phyloP scores from a whole-genome alignment of 768 basidiomycete genomes.

The Thelephora ganbajun region DNA sequence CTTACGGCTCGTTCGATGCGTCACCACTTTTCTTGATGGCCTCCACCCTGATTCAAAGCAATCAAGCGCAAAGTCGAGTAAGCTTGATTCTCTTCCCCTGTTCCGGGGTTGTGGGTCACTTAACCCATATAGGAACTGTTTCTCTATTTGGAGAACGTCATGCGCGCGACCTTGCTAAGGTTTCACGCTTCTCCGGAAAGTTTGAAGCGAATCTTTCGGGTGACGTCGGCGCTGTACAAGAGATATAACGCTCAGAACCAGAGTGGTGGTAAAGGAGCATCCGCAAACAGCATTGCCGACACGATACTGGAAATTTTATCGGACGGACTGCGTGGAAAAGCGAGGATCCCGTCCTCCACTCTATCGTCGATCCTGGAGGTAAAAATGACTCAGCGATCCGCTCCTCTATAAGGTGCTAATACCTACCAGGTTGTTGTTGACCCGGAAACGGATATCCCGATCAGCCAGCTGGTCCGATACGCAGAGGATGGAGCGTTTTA shows the following conservation, averaged over 20 bases:
- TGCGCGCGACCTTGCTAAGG: conserved; percentile 39
- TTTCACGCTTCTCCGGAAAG: conserved; percentile 28
- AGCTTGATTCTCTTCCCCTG: conserved; percentile 7
- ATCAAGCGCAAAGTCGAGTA: conserved; percentile 44
- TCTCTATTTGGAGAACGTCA: conserved; percentile 40
- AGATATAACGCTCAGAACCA: conserved; percentile 1
- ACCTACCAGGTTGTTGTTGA: conserved; percentile 4
- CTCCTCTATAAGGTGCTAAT: neutral
- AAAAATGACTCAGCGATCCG: conserved; percentile 1
- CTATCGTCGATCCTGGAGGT: conserved; percentile 28
- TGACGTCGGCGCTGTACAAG: conserved; percentile 30
- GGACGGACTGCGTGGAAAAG: conserved; percentile 11
- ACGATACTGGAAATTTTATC: conserved; percentile 11
- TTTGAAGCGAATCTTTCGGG: conserved; percentile 34
- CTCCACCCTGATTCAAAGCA: conserved; percentile 40
- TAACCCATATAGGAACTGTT: conserved; percentile 37
- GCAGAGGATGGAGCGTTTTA: conserved; percentile 39
- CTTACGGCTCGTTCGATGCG: conserved; percentile 34
- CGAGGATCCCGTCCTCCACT: conserved; percentile 8
- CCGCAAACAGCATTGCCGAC: conserved; percentile 9
- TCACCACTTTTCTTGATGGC: conserved; percentile 40
- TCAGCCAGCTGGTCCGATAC: conserved; percentile 23
- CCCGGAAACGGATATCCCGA: conserved; percentile 9
- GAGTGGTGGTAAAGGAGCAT: neutral
- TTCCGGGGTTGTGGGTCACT: neutral